Evolutionary conservation across 2,329 filamentous ascomycete species (phyloP).

Genomic region (Aspergillus pseudoterreus): DNA sequence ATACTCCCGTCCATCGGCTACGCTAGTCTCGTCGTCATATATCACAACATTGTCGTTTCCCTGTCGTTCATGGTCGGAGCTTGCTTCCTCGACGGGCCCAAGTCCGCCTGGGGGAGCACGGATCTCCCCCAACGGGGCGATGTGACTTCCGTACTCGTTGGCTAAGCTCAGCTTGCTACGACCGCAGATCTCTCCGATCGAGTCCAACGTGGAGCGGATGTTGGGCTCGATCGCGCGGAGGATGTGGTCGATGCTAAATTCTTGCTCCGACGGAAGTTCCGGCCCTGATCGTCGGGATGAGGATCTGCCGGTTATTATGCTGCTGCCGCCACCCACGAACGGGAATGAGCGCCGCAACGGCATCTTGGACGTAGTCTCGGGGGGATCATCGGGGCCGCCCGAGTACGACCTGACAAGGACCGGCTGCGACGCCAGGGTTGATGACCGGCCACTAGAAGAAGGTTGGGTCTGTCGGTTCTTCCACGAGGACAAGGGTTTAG

Average conservation of each 20-base stretch:
- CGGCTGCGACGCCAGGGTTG: conserved; percentile 37
- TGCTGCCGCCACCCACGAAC: conserved; percentile 16
- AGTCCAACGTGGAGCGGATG: conserved; percentile 56
- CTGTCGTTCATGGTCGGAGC: conserved; percentile 34
- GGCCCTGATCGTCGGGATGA: conserved; percentile 21
- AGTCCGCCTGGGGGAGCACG: conserved; percentile 34
- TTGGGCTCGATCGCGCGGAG: conserved; percentile 56
- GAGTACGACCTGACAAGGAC: conserved; percentile 44
- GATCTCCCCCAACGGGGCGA: conserved; percentile 60
- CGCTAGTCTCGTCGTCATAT: conserved; percentile 37
- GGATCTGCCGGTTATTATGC: conserved; percentile 3
- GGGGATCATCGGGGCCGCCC: conserved; percentile 30
- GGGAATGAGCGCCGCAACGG: conserved; percentile 29
- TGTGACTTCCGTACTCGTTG: conserved; percentile 60
- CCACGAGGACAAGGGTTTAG: conserved; percentile 22
- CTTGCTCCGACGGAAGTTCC: conserved; percentile 46
- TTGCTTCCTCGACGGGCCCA: conserved; percentile 43
- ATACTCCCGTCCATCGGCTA: conserved; percentile 33
- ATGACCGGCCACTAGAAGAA: conserved; percentile 19
- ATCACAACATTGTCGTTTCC: conserved; percentile 35
- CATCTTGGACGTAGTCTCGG: conserved; percentile 26
- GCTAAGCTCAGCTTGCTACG: conserved; percentile 59
- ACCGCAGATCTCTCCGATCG: conserved; percentile 62
- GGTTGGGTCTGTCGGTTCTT: conserved; percentile 22
- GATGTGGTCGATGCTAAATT: conserved; percentile 56